Evolutionary conservation across 768 basidiomycete species (phyloP).

Genomic region (Austroboletus eburneus): DNA sequence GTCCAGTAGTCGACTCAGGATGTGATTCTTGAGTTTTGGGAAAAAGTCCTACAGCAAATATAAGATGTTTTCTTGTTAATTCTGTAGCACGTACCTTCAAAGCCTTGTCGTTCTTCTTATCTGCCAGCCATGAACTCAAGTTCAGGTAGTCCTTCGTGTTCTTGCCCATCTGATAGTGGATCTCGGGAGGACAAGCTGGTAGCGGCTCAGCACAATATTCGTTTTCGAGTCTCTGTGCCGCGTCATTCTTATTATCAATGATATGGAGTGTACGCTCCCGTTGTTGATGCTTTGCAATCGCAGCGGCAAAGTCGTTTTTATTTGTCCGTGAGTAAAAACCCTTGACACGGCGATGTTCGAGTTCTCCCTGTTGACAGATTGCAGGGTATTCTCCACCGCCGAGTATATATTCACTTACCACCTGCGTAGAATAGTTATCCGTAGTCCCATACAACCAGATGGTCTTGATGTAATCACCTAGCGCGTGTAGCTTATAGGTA

Average conservation of each 20-base stretch:
- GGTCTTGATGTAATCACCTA: conserved; percentile 11
- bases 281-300: neutral
- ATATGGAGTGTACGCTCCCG: neutral
- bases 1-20: neutral
- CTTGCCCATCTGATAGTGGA: neutral
- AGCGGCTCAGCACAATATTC: too few species aligned
- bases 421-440: conserved; percentile 35
- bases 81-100: too few species aligned
- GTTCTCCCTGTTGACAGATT: conserved; percentile 23
- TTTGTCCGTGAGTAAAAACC: neutral
- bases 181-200: neutral
- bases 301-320: neutral
- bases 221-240: too few species aligned
- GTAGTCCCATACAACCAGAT: conserved; percentile 9
- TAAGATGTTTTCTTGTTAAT: too few species aligned
- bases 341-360: neutral
- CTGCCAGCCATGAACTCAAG: neutral
- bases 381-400: too few species aligned
- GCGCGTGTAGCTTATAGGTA: conserved; percentile 16
- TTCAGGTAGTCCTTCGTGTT: neutral
- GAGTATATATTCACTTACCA: conserved; percentile 26
- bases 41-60: too few species aligned
- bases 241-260: too few species aligned
- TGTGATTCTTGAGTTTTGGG: neutral
- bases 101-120: neutral